phyloP scores from a whole-genome alignment of 2,329 filamentous ascomycete species.

The Colletotrichum navitas region DNA sequence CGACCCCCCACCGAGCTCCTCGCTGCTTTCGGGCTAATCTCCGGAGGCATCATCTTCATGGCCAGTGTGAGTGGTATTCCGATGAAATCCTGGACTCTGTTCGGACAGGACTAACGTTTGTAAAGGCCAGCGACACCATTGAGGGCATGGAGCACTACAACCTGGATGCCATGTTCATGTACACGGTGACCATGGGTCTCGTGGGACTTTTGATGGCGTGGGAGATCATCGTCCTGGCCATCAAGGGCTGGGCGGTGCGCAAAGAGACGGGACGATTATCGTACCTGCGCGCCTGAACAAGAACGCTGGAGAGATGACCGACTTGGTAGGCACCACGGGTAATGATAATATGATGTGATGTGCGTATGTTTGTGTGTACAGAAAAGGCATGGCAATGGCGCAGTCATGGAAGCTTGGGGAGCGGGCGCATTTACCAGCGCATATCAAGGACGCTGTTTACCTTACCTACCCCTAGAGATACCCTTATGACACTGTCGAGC shows the following conservation, averaged over 20 bases:
- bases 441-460: neutral
- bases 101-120: neutral
- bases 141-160: slow-evolving; percentile 80
- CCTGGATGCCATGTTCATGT: slow-evolving; percentile 92
- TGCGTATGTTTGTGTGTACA: neutral
- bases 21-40: slow-evolving; percentile 85
- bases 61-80: slow-evolving; percentile 74
- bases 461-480: slow-evolving; percentile 24
- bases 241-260: slow-evolving; percentile 87
- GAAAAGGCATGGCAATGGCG: slow-evolving; percentile 2
- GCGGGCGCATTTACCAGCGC: neutral
- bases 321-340: neutral
- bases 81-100: neutral
- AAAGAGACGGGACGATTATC: slow-evolving; percentile 52
- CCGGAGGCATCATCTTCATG: slow-evolving; percentile 94
- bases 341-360: neutral
- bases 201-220: slow-evolving; percentile 89
- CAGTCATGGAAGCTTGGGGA: neutral
- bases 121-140: slow-evolving; percentile 73
- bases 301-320: neutral
- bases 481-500: slow-evolving; percentile 1
- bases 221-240: slow-evolving; percentile 79
- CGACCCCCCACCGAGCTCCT: slow-evolving; percentile 93
- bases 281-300: slow-evolving; percentile 11
- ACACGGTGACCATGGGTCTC: slow-evolving; percentile 88